phyloP scores from a whole-genome alignment of 768 basidiomycete genomes.

The Postia placenta region DNA sequence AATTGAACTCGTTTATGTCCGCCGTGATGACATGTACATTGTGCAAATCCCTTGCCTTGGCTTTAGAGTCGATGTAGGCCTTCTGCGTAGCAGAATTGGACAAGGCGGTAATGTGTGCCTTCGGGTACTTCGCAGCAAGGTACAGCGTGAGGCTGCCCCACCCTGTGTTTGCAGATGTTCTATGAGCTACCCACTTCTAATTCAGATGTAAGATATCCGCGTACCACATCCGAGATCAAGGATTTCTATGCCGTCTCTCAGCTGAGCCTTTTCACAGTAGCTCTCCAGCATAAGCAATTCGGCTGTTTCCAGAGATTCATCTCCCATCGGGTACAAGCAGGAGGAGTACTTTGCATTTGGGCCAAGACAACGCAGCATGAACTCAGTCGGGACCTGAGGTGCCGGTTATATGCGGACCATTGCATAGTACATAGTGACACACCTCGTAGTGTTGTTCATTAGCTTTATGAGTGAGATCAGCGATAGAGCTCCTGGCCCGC shows the following conservation, averaged over 20 bases:
- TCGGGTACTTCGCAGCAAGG: conserved; percentile 66
- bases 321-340: conserved; percentile 57
- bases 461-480: conserved; percentile 57
- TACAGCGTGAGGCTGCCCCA: conserved; percentile 71
- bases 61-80: conserved; percentile 47
- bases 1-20: conserved; percentile 61
- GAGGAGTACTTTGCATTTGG: conserved; percentile 63
- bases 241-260: conserved; percentile 55
- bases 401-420: neutral
- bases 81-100: conserved; percentile 71
- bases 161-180: conserved; percentile 26
- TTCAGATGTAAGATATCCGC: conserved; percentile 6
- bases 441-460: conserved; percentile 79
- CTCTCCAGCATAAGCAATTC: conserved; percentile 60
- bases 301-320: conserved; percentile 55
- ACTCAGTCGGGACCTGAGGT: conserved; percentile 50
- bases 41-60: conserved; percentile 40
- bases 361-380: conserved; percentile 62
- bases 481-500: conserved; percentile 44
- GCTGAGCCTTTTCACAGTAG: conserved; percentile 59
- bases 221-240: conserved; percentile 65
- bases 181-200: neutral
- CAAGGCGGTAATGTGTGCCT: conserved; percentile 52
- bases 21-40: conserved; percentile 65
- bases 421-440: conserved; percentile 7